phyloP scores from a whole-genome alignment of 2,329 filamentous ascomycete species.

The Westerdykella aurantiaca region DNA sequence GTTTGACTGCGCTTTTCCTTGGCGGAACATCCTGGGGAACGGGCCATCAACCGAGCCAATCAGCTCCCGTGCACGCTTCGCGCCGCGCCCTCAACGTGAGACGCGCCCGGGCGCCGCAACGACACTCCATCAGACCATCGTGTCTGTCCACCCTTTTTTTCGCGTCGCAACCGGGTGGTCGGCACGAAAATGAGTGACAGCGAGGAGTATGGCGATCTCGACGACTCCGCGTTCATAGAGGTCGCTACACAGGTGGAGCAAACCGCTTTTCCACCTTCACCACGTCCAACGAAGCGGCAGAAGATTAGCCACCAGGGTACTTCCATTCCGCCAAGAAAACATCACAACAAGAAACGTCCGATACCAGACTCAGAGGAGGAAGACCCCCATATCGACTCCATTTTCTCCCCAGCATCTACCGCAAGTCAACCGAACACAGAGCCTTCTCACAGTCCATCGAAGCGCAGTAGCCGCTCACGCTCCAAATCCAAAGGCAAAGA shows the following conservation, averaged over 20 bases:
- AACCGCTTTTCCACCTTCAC: conserved; percentile 29
- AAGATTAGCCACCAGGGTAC: conserved; percentile 19
- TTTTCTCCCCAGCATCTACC: neutral
- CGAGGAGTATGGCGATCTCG: conserved; percentile 60
- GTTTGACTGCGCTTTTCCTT: too few relatives aligned
- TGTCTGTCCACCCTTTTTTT: too few relatives aligned
- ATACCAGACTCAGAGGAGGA: conserved; percentile 24
- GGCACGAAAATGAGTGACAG: conserved; percentile 17
- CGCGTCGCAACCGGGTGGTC: too few relatives aligned
- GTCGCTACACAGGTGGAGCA: conserved; percentile 51
- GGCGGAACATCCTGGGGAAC: too few relatives aligned
- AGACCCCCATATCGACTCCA: conserved; percentile 2
- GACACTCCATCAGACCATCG: too few relatives aligned
- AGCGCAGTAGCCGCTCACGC: too few relatives aligned
- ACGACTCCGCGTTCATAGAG: conserved; percentile 60
- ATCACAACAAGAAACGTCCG: conserved; percentile 6
- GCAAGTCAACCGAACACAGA: neutral
- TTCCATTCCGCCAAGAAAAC: conserved; percentile 18
- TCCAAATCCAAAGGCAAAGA: conserved; percentile 2
- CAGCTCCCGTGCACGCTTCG: too few relatives aligned
- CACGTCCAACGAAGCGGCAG: conserved; percentile 34
- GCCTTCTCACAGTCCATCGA: too few relatives aligned
- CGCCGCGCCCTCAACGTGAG: too few relatives aligned
- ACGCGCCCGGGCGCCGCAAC: too few relatives aligned
- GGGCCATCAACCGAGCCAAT: too few relatives aligned